Evolutionary conservation across 169 alveolate genomes (phyloP), one percentile per base, ranked within the genome.

Genomic region (Cryptosporidium muris): DNA sequence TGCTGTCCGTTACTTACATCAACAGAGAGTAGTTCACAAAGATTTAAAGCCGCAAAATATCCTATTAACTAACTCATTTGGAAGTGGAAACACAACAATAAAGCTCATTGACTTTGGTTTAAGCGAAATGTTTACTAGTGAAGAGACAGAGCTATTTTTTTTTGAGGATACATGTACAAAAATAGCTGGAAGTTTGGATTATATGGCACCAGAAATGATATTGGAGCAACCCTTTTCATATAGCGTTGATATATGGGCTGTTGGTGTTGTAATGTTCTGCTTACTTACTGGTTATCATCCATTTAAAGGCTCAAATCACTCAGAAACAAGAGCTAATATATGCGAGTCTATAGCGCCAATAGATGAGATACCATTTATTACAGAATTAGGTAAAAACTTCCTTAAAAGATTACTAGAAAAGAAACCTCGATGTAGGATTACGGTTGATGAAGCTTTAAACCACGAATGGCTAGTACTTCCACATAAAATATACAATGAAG

Each of bases 31-130:
- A 1, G 81, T 81, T 34, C 96, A 93, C 88, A 51, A 93, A 74
- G 93, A 92, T 65, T 60, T 88, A 63, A 88, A 88, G 63, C 91
- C 91, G 9, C 90, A 88, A 40, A 88, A 88, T 25, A 48, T 58
- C 2, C 47, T 88, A 0, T 48, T 65, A 37, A 68, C 90, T 9
- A 66, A 66, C 38, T 66, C 81, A 40, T 66, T 66, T 40, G 81
- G 81, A 25, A 66, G 81, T 16, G 54, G 81, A 67, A 51, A 89
- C 80, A 47, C 92, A 88, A 54, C 90, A 66, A 67, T 94, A 36
- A 94, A 94, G 66, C 81, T 94, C 16, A 92, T 92, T 53, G 97
- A 94, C 58, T 94, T 94, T 85, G 97, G 97, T 2, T 68, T 94
- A 5, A 93, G 94, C n/a, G 90, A 80, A n/a, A 67, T 85, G 16